Conservation (phyloP, 2,329 filamentous ascomycete species). For the Paecilomyces fulvus region DNA sequence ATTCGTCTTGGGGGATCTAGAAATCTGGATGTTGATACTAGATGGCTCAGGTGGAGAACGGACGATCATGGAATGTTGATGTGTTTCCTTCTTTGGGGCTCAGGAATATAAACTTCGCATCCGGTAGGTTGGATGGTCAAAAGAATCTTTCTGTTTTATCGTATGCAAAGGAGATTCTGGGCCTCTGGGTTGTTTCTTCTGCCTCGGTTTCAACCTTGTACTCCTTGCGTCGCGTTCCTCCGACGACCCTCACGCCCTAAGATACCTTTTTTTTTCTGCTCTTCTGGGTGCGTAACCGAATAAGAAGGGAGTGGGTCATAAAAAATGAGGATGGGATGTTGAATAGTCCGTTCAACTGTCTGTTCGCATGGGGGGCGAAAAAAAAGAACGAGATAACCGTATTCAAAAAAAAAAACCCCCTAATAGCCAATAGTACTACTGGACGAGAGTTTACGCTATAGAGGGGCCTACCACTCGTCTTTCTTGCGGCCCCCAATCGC, state of each 20-base stretch:
- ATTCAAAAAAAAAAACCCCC: neutral
- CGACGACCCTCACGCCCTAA: neutral
- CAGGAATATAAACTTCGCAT: slow-evolving; percentile 14
- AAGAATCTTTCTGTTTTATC: neutral
- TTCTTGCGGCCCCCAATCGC: neutral
- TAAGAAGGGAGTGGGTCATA: neutral
- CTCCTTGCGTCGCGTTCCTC: neutral
- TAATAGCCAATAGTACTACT: neutral
- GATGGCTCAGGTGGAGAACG: neutral
- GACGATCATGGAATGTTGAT: slow-evolving; percentile 7
- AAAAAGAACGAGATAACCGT: neutral
- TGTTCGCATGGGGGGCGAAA: neutral
- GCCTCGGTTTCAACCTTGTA: neutral
- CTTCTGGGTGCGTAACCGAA: neutral
- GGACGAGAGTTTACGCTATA: neutral
- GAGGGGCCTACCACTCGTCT: neutral
- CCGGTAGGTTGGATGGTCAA: slow-evolving; percentile 7
- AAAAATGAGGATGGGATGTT: neutral
- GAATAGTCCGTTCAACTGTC: neutral
- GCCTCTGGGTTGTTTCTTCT: neutral
- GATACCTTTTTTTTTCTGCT: neutral
- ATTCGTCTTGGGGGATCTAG: neutral
- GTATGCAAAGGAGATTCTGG: neutral
- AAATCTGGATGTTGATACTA: neutral
- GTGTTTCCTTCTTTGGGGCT: slow-evolving; percentile 12